Evolutionary conservation across 768 basidiomycete genomes (phyloP), one percentile per base, ranked within the genome.

Genomic region (Boletus vinaceobasis): DNA sequence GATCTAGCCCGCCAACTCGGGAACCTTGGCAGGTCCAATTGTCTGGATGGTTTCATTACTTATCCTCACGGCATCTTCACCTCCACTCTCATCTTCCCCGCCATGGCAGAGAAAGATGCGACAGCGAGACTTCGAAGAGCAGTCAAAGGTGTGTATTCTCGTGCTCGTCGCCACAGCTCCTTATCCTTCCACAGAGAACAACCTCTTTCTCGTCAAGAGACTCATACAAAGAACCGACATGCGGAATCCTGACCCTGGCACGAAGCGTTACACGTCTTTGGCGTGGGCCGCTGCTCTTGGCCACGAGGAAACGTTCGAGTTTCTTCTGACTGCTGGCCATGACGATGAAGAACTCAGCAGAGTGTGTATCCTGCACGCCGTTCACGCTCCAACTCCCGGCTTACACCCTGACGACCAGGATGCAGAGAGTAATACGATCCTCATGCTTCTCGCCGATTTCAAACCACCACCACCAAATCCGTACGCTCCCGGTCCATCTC

Each of bases 231-330:
- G 88, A 62, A 87, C 87, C 9, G 93, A 97, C 65, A 84, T 97
- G 78, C 84, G 95, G 21, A 98, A 98, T 73, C 85, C 92, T 9
- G 95, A 98, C 73, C 78, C 86, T 11, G 80, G 79, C 15, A 75
- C 83, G 23, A 82, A 81, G 60, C 81, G 91, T 8, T 87, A 88
- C 67, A 97, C 95, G 0, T 93, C 90, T 13, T 72, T 98, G 9
- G 91, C 93, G 5, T 98, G 93, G 93, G 85, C 94, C 2, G 93
- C 93, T 21, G 82, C 88, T 1, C 81, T 91, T 37, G 93, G 90
- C 0, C 85, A 91, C 57, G 87, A 95, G 65, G 94, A 96, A 67
- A 93, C 91, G 2, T 98, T 96, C 61, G 93, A 97, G 65, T 97
- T 87, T 72, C 77, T 98, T 51, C 76, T 96, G 49, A 82, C 78